A percentile compares a stretch with the other conserved stretches of the same genome.
These are phyloP conservation scores for Alternaria metachromatica DNA, from an alignment of 2,329 filamentous ascomycete species.

Conservation along the genomic window DNA sequence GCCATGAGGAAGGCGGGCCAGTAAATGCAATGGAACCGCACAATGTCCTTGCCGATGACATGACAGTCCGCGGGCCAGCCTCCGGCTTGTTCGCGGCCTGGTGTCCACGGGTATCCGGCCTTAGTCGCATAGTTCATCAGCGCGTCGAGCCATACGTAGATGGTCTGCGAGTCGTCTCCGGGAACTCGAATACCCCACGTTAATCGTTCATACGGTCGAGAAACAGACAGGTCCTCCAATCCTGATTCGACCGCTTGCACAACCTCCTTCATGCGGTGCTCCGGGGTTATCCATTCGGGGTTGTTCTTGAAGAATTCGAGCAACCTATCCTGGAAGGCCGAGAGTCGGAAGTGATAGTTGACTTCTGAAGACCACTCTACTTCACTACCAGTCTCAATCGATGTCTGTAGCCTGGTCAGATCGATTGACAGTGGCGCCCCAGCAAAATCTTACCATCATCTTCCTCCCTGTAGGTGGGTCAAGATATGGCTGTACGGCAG, in stretches of 20 bases:
- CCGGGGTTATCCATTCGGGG: constrained; percentile 77
- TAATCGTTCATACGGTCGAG: constrained; percentile 77
- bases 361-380: constrained; percentile 94
- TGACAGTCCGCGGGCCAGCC: constrained; percentile 94
- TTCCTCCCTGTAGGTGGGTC: constrained; percentile 83
- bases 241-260: constrained; percentile 77
- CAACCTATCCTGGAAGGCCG: constrained; percentile 78
- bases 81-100: constrained; percentile 65
- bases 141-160: constrained; percentile 98
- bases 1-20: constrained; percentile 97
- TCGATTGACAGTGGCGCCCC: neutral
- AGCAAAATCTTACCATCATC: constrained; percentile 65
- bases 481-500: constrained; percentile 73
- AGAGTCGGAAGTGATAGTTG: constrained; percentile 95
- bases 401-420: constrained; percentile 56
- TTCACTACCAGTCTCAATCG: constrained; percentile 85
- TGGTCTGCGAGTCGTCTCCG: constrained; percentile 82
- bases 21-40: constrained; percentile 94
- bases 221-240: constrained; percentile 87
- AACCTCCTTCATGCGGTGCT: constrained; percentile 76
- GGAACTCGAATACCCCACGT: constrained; percentile 91
- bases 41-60: constrained; percentile 94
- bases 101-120: constrained; percentile 82
- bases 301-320: constrained; percentile 81
- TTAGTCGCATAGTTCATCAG: constrained; percentile 92